Base-by-base conservation (phyloP, 192 early-diverging fungal species). In the Coemansia sp. region DNA sequence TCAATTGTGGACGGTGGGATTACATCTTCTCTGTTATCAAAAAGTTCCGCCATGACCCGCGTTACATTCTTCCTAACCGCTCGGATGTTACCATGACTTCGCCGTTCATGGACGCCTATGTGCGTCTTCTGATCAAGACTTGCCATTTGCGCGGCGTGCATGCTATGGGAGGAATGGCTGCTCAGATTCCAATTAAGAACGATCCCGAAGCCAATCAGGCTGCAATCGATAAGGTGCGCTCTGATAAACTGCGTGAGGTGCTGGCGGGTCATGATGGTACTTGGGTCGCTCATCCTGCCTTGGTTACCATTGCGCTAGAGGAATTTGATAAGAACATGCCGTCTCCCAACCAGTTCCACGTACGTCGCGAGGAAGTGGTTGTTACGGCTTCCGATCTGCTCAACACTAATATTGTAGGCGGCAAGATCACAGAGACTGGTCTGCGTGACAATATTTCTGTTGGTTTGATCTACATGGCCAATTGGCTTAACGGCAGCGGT, bases 1-100 rank as follows among this genome's bases (percentile, higher is more conserved):
- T 98, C 50, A 98, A 98, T 93, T 98, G 96, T 85, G 96, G 96
- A 51, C 89, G 96, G 52, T 98, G 96, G 96, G 96, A 98, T 84
- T 98, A 98, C 85, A 98, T 98, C 82, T 98, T 98, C 82, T 93
- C 91, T 8, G 89, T 93, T 69, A 98, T 98, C 87, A 98, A 98
- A 85, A 93, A 94, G 85, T 88, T 98, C 86, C 89, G 93, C 52
- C 85, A 91, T 78, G 83, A 94, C 77, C 85, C 90, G 65, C 85
- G 88, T 50, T 95, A 88, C 72, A 84, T 94, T 47, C 84, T 98
- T 38, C 96, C 96, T 51, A 89, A 96, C 74, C 94, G 96, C 72
- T 84, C 85, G 14, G 92, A 90, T 70, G 90, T 98, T 23, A 86
- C 87, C 62, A 98, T 98, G 96, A 93, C 91, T 22, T 88, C 91